Conservation (phyloP, 306 rosid species). For the Casuarina cunninghamiana region DNA sequence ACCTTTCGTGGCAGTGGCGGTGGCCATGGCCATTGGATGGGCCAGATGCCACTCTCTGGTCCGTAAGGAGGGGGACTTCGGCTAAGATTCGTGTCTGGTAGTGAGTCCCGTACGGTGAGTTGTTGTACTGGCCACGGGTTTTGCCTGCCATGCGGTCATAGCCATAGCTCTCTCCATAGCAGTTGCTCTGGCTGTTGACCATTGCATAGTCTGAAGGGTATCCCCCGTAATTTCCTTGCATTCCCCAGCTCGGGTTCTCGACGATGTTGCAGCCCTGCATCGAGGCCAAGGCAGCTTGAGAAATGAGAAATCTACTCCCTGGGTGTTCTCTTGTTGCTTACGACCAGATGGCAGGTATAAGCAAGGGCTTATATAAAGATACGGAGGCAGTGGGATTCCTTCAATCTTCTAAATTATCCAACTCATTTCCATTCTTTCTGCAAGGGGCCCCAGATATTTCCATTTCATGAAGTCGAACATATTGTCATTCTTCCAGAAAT, state of each 20-base stretch:
- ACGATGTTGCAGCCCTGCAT: slow-evolving; percentile 43
- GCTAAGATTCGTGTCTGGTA: too few species aligned
- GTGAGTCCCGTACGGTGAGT: too few species aligned
- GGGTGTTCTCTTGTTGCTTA: neutral
- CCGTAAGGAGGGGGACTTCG: too few species aligned
- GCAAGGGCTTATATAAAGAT: neutral
- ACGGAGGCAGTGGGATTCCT: neutral
- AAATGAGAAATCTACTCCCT: neutral
- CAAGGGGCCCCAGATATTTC: neutral
- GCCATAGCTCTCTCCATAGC: neutral
- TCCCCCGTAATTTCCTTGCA: slow-evolving; percentile 38
- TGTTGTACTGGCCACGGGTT: too few species aligned
- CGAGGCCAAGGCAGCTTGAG: slow-evolving; percentile 50
- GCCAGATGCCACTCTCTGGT: too few species aligned
- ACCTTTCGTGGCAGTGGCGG: too few species aligned
- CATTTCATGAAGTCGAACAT: too few species aligned
- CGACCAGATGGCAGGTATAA: neutral
- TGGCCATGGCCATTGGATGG: too few species aligned
- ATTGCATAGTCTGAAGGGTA: slow-evolving; percentile 27
- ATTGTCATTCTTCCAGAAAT: too few species aligned
- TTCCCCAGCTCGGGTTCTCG: slow-evolving; percentile 39
- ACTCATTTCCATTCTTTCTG: neutral
- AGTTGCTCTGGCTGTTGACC: slow-evolving; percentile 21
- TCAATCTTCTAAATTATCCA: neutral
- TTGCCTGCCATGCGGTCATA: too few species aligned